phyloP scores from a whole-genome alignment of 78 protist genomes.

The Protostelium mycophagum region DNA sequence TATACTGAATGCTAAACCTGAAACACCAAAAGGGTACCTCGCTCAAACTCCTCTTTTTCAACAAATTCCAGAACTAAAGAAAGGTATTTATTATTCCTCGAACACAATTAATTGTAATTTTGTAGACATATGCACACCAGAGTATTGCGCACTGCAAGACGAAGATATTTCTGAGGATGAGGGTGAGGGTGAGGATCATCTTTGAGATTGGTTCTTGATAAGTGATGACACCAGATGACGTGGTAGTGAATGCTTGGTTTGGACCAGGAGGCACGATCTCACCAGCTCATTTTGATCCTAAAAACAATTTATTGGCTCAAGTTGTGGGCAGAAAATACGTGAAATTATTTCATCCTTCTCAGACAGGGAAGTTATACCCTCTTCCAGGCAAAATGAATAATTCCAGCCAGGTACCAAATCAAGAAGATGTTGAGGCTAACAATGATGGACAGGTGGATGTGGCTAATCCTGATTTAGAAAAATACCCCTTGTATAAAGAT shows the following conservation, averaged over 20 bases:
- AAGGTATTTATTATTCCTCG: not conserved
- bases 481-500: slow-evolving; percentile 34
- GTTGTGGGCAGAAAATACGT: slow-evolving; percentile 51
- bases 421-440: slow-evolving; percentile 1
- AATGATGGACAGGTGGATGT: slow-evolving; percentile 34
- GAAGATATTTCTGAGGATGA: not conserved
- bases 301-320: slow-evolving; percentile 46
- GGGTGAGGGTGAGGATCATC: not conserved
- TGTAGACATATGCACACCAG: slow-evolving; percentile 43
- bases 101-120: not conserved
- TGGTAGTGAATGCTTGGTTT: slow-evolving; percentile 44
- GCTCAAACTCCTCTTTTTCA: slow-evolving; percentile 61
- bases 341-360: slow-evolving; percentile 1
- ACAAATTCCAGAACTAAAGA: slow-evolving; percentile 35
- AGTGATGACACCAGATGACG: too few species aligned
- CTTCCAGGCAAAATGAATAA: slow-evolving; percentile 12
- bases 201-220: too few species aligned
- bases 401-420: slow-evolving; percentile 36
- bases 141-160: slow-evolving; percentile 17
- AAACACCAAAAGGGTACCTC: slow-evolving; percentile 33
- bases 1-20: slow-evolving; percentile 9
- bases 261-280: slow-evolving; percentile 51
- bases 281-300: slow-evolving; percentile 49
- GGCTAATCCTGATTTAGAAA: slow-evolving; percentile 12
- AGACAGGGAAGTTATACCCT: slow-evolving; percentile 47